phyloP scores from a whole-genome alignment of 1,284 basidiomycete species.

The Austroboletus niveus region DNA sequence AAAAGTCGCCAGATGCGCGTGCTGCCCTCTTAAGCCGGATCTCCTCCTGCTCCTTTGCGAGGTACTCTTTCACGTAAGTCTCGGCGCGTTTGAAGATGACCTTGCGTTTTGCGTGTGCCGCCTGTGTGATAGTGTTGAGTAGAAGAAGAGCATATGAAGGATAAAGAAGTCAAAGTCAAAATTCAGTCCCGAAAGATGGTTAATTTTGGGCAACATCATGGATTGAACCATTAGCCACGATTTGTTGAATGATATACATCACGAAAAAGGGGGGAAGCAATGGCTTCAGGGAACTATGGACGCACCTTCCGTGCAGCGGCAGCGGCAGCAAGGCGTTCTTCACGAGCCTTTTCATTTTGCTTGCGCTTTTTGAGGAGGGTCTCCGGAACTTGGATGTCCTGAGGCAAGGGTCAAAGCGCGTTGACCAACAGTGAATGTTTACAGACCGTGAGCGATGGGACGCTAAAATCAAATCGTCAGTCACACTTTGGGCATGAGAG shows the following conservation, averaged over 20 bases:
- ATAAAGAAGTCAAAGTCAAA: slow-evolving; percentile 13
- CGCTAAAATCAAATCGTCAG: slow-evolving; percentile 39
- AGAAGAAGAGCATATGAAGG: background rate
- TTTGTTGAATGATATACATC: slow-evolving; percentile 79
- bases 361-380: slow-evolving; percentile 99
- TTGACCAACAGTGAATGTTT: slow-evolving; percentile 11
- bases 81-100: slow-evolving; percentile 99
- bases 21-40: slow-evolving; percentile 94
- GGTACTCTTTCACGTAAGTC: slow-evolving; percentile 97
- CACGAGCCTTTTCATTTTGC: slow-evolving; percentile 95
- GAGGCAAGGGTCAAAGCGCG: slow-evolving; percentile 26
- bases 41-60: slow-evolving; percentile 92
- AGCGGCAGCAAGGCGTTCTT: slow-evolving; percentile 90
- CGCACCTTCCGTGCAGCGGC: slow-evolving; percentile 91
- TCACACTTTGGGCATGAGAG: background rate
- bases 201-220: slow-evolving; percentile 79
- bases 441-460: slow-evolving; percentile 71
- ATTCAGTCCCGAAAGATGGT: slow-evolving; percentile 98
- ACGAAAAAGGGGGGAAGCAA: slow-evolving; percentile 38
- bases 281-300: slow-evolving; percentile 11
- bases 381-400: slow-evolving; percentile 95
- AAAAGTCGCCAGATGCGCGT: slow-evolving; percentile 93
- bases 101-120: slow-evolving; percentile 88
- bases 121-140: slow-evolving; percentile 47
- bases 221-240: slow-evolving; percentile 60